A percentile compares a stretch with the other conserved stretches of the same genome.
phyloP scores from a whole-genome alignment of 345 rosid species.

The Angophora floribunda region DNA sequence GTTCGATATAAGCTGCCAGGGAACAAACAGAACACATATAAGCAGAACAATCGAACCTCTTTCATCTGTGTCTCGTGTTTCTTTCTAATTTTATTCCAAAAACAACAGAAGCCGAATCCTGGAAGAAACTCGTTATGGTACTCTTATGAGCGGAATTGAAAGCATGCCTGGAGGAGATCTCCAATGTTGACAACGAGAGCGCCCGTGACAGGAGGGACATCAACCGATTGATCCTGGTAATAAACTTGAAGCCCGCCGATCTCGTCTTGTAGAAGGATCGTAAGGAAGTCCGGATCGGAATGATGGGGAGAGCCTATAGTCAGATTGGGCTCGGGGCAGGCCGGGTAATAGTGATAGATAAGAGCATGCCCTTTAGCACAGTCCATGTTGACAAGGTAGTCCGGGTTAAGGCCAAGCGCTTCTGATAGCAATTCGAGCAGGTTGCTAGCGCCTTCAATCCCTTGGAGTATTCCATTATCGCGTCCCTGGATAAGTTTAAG shows the following conservation, averaged over 20 bases:
- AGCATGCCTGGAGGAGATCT: slow-evolving; percentile 47
- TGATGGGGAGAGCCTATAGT: slow-evolving; percentile 42
- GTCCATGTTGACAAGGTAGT: slow-evolving; percentile 29
- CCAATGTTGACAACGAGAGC: slow-evolving; percentile 50
- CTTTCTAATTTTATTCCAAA: neutral
- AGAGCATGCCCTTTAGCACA: slow-evolving; percentile 23
- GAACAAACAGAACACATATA: neutral
- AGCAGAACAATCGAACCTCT: neutral
- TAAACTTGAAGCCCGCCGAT: slow-evolving; percentile 51
- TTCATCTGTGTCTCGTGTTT: neutral
- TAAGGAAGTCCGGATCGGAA: slow-evolving; percentile 31
- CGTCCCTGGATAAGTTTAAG: slow-evolving; percentile 9
- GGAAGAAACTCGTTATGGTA: neutral
- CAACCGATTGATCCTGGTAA: slow-evolving; percentile 37
- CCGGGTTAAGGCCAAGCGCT: slow-evolving; percentile 35
- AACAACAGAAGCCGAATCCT: neutral
- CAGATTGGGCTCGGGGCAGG: slow-evolving; percentile 53
- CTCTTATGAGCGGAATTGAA: neutral
- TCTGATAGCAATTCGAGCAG: slow-evolving; percentile 43
- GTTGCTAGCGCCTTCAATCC: slow-evolving; percentile 15
- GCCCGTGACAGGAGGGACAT: slow-evolving; percentile 35
- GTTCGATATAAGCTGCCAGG: neutral
- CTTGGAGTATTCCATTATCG: slow-evolving; percentile 29
- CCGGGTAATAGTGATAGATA: slow-evolving; percentile 44
- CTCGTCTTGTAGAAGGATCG: slow-evolving; percentile 49